phyloP scores from a whole-genome alignment of 495 filamentous ascomycete genomes.

The Xylaria intraflava region DNA sequence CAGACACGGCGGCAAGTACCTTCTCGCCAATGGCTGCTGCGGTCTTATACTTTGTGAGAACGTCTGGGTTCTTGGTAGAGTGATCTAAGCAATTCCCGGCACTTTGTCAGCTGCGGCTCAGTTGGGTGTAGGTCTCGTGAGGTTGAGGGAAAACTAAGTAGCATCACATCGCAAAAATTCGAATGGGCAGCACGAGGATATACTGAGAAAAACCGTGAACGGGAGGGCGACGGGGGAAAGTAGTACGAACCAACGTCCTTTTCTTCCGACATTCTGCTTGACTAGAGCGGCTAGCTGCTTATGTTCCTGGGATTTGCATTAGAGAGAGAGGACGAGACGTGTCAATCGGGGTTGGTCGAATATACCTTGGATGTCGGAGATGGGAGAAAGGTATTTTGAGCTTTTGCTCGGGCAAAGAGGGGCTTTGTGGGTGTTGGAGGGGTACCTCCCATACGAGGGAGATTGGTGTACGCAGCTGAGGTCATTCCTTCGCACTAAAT shows the following conservation, averaged over 20 bases:
- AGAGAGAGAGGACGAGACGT: slow-evolving; percentile 3
- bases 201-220: neutral
- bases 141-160: slow-evolving; percentile 2
- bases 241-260: slow-evolving; percentile 22
- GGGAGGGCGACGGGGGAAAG: neutral
- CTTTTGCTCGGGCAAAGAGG: slow-evolving; percentile 11
- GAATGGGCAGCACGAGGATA: neutral
- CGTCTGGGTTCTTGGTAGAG: slow-evolving; percentile 91
- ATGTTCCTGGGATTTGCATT: neutral
- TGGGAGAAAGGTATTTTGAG: slow-evolving; percentile 12
- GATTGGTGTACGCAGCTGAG: no score
- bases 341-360: neutral
- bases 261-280: slow-evolving; percentile 23
- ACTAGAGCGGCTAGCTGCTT: neutral
- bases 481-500: slow-evolving; percentile 10
- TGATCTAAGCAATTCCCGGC: slow-evolving; percentile 56
- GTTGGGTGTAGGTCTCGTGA: slow-evolving; percentile 9
- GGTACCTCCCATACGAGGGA: no score
- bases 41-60: slow-evolving; percentile 97
- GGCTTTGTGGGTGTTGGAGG: slow-evolving; percentile 17
- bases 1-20: slow-evolving; percentile 77
- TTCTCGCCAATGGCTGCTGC: slow-evolving; percentile 91
- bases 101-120: slow-evolving; percentile 11
- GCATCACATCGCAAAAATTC: neutral
- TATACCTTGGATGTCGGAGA: neutral